A percentile compares a stretch with the other conserved stretches of the same genome.
Evolutionary conservation across 441 rosid species (phyloP).

Genomic region (Capsella rubella): DNA sequence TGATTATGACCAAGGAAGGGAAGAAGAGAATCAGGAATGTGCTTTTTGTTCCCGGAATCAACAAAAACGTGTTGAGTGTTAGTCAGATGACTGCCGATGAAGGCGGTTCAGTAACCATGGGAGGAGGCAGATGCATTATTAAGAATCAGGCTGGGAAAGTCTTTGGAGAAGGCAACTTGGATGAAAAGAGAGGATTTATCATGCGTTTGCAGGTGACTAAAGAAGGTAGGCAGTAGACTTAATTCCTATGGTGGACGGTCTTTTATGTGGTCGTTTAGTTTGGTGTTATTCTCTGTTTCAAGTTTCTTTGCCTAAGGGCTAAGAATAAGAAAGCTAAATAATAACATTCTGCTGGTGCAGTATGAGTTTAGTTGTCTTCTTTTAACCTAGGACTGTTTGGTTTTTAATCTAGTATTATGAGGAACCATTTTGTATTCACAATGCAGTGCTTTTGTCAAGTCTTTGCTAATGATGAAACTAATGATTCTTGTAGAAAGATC

Average conservation of each 20-base stretch:
- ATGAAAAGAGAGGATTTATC: not conserved
- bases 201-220: slow-evolving; percentile 1
- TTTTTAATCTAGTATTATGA: not conserved
- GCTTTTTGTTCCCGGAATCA: not conserved
- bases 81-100: not conserved
- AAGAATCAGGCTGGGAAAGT: not conserved
- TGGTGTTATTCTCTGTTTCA: not conserved
- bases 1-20: not conserved
- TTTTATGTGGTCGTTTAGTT: not conserved
- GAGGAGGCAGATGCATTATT: not conserved
- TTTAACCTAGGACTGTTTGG: slow-evolving; percentile 1
- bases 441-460: slow-evolving; percentile 9
- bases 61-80: slow-evolving; percentile 9
- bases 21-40: slow-evolving; percentile 12
- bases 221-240: not conserved
- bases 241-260: not conserved
- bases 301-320: not conserved
- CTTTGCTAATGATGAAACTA: slow-evolving; percentile 8
- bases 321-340: not conserved
- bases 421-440: slow-evolving; percentile 9
- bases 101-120: not conserved
- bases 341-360: slow-evolving; percentile 6
- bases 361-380: slow-evolving; percentile 12
- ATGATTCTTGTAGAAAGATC: slow-evolving; percentile 3
- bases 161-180: not conserved